phyloP scores from a whole-genome alignment of 148 eudicot genomes.

The Fagopyrum homotropicum region DNA sequence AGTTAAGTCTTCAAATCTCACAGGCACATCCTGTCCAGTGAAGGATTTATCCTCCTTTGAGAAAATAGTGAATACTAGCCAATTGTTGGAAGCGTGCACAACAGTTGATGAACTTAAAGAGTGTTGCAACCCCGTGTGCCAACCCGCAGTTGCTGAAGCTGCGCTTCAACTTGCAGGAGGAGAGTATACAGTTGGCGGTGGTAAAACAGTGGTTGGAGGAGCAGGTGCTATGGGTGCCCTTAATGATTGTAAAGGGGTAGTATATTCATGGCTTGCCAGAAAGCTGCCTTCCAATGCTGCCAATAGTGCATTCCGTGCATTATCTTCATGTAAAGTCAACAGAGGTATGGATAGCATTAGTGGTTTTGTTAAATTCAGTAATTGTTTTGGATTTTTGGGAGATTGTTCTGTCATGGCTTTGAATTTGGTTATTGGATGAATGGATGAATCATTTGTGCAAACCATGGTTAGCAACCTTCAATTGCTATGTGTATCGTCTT shows the following conservation, averaged over 20 bases:
- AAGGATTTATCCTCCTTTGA: slow-evolving; percentile 64
- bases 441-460: not conserved
- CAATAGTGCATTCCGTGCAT: slow-evolving; percentile 56
- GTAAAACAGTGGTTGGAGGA: slow-evolving; percentile 35
- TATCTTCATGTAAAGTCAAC: slow-evolving; percentile 84
- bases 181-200: slow-evolving; percentile 19
- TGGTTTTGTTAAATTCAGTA: not conserved
- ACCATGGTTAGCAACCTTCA: not conserved
- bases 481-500: not conserved
- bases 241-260: slow-evolving; percentile 86
- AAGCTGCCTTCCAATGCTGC: slow-evolving; percentile 71
- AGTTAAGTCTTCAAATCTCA: slow-evolving; percentile 66
- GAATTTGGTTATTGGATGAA: not conserved
- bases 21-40: slow-evolving; percentile 86
- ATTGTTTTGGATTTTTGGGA: not conserved
- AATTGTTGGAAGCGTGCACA: slow-evolving; percentile 80
- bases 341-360: not conserved
- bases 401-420: not conserved
- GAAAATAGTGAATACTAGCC: slow-evolving; percentile 67
- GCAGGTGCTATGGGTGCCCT: slow-evolving; percentile 35
- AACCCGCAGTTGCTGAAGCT: slow-evolving; percentile 77
- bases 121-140: slow-evolving; percentile 86
- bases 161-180: slow-evolving; percentile 54
- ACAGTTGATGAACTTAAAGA: slow-evolving; percentile 81
- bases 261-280: slow-evolving; percentile 79